phyloP scores from a whole-genome alignment of 331 rosid species.

The Quercus lobata region DNA sequence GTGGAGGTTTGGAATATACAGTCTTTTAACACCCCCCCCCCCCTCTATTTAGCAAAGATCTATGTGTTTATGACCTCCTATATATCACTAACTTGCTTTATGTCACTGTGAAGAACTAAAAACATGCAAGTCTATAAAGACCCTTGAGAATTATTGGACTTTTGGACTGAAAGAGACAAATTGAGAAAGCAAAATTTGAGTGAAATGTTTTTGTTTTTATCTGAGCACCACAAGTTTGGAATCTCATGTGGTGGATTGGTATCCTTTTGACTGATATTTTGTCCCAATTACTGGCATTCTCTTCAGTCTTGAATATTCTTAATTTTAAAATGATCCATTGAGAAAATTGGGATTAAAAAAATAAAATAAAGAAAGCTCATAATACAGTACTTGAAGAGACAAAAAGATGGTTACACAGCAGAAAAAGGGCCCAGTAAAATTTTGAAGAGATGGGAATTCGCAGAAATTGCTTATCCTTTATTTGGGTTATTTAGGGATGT shows the following conservation, averaged over 20 bases:
- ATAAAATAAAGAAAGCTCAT: background rate
- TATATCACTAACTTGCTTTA: background rate
- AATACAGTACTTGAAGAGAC: conserved; percentile 17
- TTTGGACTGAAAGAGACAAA: conserved; percentile 1
- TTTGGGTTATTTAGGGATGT: background rate
- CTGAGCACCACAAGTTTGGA: conserved; percentile 12
- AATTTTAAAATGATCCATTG: background rate
- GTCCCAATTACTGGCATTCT: background rate
- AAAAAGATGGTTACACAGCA: conserved; percentile 2
- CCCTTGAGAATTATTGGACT: background rate
- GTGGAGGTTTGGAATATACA: conserved; percentile 18
- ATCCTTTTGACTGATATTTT: conserved; percentile 20
- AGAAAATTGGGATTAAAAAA: background rate
- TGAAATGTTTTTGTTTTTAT: conserved; percentile 6
- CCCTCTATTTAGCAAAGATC: background rate
- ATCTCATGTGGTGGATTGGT: conserved; percentile 24
- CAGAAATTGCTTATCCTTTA: conserved; percentile 12
- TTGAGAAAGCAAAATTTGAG: conserved; percentile 3
- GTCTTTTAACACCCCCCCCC: background rate
- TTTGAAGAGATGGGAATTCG: conserved; percentile 12
- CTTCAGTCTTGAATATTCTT: background rate
- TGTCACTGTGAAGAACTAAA: background rate
- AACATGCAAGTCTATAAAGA: background rate
- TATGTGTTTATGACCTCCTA: background rate
- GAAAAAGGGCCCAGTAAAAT: background rate